A percentile compares a stretch with the other conserved stretches of the same genome.
These are phyloP conservation scores for Lycium barbarum DNA, from an alignment of 257 asterid species.

Conservation along the genomic window DNA sequence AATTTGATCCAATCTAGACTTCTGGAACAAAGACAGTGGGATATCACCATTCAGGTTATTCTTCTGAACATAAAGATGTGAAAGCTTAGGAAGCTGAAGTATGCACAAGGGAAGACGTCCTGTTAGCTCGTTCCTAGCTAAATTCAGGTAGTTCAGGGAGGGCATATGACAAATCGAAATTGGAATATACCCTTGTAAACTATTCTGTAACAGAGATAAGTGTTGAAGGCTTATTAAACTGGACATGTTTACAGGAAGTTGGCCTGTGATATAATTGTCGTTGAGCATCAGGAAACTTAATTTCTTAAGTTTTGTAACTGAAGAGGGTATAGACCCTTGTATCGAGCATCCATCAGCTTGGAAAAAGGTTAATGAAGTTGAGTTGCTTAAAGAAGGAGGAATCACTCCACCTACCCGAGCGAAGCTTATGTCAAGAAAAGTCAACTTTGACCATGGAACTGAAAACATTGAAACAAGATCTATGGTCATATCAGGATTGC, in stretches of 20 bases:
- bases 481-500: conserved; percentile 18
- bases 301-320: conserved; percentile 10
- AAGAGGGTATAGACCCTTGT: conserved; percentile 30
- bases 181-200: conserved; percentile 21
- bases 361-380: conserved; percentile 23
- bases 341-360: conserved; percentile 26
- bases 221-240: conserved; percentile 4
- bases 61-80: neutral
- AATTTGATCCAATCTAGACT: neutral
- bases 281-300: conserved; percentile 21
- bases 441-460: conserved; percentile 21
- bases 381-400: conserved; percentile 13
- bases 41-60: conserved; percentile 28
- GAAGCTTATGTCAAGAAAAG: neutral
- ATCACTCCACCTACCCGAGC: neutral
- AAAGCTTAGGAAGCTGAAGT: conserved; percentile 26
- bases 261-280: conserved; percentile 21
- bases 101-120: conserved; percentile 30
- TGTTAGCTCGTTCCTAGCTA: conserved; percentile 8
- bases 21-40: conserved; percentile 25
- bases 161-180: conserved; percentile 24
- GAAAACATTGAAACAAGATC: conserved; percentile 18
- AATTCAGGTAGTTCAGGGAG: conserved; percentile 22
- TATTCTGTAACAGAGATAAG: conserved; percentile 26
- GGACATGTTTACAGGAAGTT: conserved; percentile 25